Evolutionary conservation across 495 filamentous ascomycete genomes (phyloP), one percentile per base, ranked within the genome.

Genomic region (Cenococcum geophilum): DNA sequence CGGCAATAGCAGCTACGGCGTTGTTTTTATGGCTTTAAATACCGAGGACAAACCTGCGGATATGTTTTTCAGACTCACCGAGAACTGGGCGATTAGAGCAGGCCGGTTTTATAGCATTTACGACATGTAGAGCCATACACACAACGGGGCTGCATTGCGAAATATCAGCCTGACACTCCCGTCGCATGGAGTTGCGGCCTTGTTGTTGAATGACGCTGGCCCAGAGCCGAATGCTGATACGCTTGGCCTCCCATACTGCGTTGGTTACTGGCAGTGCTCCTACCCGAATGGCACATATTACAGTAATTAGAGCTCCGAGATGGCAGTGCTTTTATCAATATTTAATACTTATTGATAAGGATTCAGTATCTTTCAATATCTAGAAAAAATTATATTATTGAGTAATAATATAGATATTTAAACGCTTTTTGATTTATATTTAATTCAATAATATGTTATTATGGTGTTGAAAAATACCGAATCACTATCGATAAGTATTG

Each of bases 31-130:
- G 65, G 54, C 65, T 12, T 23, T 68, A 12, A 68, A 68, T 49
- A 65, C 50, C 16, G 50, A 58, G 35, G 59, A 68, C 55, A 21
- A 5, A 3, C 22, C 43, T 21, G 25, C 25, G 16, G 16, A 47
- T 2, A 68, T 68, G 65, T 65, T 62, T 36, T 65, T 68, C 58
- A 65, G 61, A 40, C 55, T 68, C 12, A 65, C 65, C 12, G 65
- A 68, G 54, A 65, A 57, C 50, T 68, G 65, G 65, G 62, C 58
- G 6, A 65, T 68, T 42, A 51, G 58, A 12, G 65, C 63, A 5
- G 65, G 65, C 21, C 42, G 58, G 16, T 23, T 66, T 37, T 68
- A 68, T 55, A 21, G n/a, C 34, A 62, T 68, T 21, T 68, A 65
- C 45, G 65, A 68, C 40, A 65, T 68, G 63, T 68, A 62, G 65